Percentiles rank a stretch among this genome's conserved stretches.
These are phyloP conservation scores for Phialophora tarda DNA, from an alignment of 2,329 filamentous ascomycete species.

Conservation along the genomic window DNA sequence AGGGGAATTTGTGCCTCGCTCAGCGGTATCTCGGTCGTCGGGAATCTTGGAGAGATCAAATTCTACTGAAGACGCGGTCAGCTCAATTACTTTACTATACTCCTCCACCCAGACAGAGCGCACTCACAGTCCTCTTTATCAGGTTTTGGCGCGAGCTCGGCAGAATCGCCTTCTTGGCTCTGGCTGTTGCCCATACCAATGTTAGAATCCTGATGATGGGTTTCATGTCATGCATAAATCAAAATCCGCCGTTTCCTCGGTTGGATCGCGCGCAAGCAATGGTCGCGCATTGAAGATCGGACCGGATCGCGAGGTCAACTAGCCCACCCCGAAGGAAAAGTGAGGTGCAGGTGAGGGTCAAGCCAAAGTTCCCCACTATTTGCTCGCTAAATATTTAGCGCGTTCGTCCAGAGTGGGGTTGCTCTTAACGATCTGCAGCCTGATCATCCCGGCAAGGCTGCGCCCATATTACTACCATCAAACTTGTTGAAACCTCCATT, in stretches of 20 bases:
- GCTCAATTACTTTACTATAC: neutral
- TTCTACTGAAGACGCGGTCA: conserved; percentile 23
- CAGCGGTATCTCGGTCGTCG: conserved; percentile 31
- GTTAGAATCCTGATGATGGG: neutral
- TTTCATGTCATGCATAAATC: conserved; percentile 1
- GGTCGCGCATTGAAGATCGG: neutral
- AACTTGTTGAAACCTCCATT: neutral
- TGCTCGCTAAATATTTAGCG: neutral
- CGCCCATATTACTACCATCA: neutral
- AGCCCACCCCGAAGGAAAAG: neutral
- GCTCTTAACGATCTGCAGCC: neutral
- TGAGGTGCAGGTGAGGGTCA: neutral
- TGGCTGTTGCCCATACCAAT: conserved; percentile 34
- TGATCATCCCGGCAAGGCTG: neutral
- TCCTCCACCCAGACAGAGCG: neutral
- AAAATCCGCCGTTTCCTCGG: neutral
- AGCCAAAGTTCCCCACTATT: conserved; percentile 7
- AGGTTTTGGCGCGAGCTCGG: conserved; percentile 3
- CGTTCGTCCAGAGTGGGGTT: neutral
- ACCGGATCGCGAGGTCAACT: neutral
- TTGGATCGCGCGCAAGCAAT: neutral
- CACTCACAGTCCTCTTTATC: conserved; percentile 28
- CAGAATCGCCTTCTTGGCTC: conserved; percentile 29
- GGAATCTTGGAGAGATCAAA: conserved; percentile 34
- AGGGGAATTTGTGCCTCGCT: neutral